phyloP scores from a whole-genome alignment of 2,329 filamentous ascomycete species.

The Aspergillaceae sp. region DNA sequence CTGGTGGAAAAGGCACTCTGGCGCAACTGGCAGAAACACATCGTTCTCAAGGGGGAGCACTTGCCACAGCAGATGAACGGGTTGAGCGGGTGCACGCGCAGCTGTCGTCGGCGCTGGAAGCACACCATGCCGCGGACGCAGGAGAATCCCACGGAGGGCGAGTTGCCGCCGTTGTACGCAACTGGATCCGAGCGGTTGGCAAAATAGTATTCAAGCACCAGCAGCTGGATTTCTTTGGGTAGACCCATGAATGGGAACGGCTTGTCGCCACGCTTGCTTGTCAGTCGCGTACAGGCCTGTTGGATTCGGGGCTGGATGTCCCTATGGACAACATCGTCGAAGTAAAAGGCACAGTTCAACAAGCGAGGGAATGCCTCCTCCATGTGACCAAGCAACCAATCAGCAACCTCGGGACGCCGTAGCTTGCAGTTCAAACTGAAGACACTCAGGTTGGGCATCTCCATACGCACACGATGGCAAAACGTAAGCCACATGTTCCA shows the following conservation, averaged over 20 bases:
- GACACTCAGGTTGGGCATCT: conserved; percentile 10
- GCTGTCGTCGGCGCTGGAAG: conserved; percentile 9
- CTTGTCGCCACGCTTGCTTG: background rate
- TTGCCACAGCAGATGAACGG: conserved; percentile 15
- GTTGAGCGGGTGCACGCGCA: conserved; percentile 1
- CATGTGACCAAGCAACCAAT: conserved; percentile 9
- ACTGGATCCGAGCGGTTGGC: conserved; percentile 8
- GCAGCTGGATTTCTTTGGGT: conserved; percentile 20
- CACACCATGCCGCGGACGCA: conserved; percentile 6
- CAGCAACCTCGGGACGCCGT: conserved; percentile 11
- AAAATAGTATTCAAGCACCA: conserved; percentile 14
- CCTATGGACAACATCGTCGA: conserved; percentile 10
- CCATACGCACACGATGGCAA: conserved; percentile 5
- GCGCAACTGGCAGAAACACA: conserved; percentile 15
- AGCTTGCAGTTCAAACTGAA: conserved; percentile 18
- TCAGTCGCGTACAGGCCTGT: no score
- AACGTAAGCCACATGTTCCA: conserved; percentile 14
- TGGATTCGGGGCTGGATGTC: background rate
- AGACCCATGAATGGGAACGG: conserved; percentile 15
- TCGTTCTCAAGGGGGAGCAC: conserved; percentile 12
- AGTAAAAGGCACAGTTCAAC: conserved; percentile 13
- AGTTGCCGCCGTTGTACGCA: conserved; percentile 1
- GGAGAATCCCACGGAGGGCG: background rate
- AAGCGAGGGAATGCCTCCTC: conserved; percentile 13
- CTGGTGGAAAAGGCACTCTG: conserved; percentile 17